A percentile compares a stretch with the other conserved stretches of the same genome.
Conservation (phyloP, 345 rosid species). For the Geranium brycei region DNA sequence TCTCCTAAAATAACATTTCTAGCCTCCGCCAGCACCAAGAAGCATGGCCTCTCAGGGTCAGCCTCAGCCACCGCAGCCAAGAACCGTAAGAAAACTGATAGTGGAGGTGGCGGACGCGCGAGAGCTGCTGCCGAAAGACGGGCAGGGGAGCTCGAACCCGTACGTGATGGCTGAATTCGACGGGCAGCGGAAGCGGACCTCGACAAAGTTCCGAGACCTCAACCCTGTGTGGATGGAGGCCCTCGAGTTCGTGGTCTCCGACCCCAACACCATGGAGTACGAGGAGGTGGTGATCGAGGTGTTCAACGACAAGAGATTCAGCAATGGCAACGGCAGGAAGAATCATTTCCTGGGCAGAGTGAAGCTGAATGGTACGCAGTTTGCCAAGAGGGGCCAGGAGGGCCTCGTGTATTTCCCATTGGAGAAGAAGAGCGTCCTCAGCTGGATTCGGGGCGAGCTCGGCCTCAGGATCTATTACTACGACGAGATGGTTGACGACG, state of each 20-base stretch:
- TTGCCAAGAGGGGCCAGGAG: conserved; percentile 56
- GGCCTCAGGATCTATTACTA: conserved; percentile 65
- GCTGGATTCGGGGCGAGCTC: conserved; percentile 87
- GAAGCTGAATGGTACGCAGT: conserved; percentile 76
- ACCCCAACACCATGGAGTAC: conserved; percentile 53
- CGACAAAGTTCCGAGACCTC: conserved; percentile 63
- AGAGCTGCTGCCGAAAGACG: conserved; percentile 79
- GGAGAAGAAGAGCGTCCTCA: conserved; percentile 88
- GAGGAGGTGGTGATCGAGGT: conserved; percentile 85
- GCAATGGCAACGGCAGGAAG: conserved; percentile 71
- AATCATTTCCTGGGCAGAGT: conserved; percentile 86
- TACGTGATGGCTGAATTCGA: conserved; percentile 78
- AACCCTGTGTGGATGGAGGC: conserved; percentile 86
- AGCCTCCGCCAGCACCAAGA: not conserved
- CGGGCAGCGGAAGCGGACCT: conserved; percentile 56
- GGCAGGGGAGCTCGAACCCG: conserved; percentile 91
- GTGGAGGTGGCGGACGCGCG: conserved; percentile 75
- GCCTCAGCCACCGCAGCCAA: conserved; percentile 18
- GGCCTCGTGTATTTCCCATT: conserved; percentile 60
- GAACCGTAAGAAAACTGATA: conserved; percentile 37
- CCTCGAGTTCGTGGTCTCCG: conserved; percentile 67
- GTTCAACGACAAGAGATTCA: conserved; percentile 57
- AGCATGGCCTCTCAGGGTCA: conserved; percentile 4
- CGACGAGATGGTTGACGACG: conserved; percentile 53
- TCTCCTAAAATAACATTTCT: not conserved